Base-by-base conservation (phyloP, 2,329 filamentous ascomycete genomes). In the Septoria petroselini region DNA sequence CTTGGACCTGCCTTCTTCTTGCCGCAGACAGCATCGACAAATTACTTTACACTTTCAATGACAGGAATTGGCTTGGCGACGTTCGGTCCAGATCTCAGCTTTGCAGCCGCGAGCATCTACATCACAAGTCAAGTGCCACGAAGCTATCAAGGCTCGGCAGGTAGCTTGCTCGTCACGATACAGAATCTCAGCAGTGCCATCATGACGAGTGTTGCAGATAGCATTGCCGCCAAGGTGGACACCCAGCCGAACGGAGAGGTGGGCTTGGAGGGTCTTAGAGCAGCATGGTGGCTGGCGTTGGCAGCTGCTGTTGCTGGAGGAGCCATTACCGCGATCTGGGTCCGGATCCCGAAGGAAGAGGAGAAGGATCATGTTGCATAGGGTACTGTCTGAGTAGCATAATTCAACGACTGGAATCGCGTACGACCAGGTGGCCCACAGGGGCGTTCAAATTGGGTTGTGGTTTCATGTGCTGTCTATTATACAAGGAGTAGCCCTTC, bases 61-160 rank as follows among this genome's bases (percentile, higher is more conserved):
- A 73, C 73, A 0, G 73, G 72, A 0, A 67, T 76, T 1, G 68
- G 67, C 1, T 60, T 76, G 0, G 71, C 72, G 0, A 75, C 73
- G 0, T 75, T 76, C 38, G 73, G 73, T 0, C 73, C 73, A 0
- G 73, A 76, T 39, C 62, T 76, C 43, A 70, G 70, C 21, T 76
- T 76, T 50, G 73, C 73, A 0, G 73, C 73, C 0, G 73, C 73
- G 1, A 71, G 70, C n/a, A 75, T 76, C 37, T 75, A 75, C 60
- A 74, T 76, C 50, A 76, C 73, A 0, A 71, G 67, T 8, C 73
- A 68, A 41, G 73, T 76, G 4, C 68, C 71, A 1, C 58, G 72
- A n/a, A 72, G 68, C 1, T 75, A 75, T 45, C 73, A 76, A 51
- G 73, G 72, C 3, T 69, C 68, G 8, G 73, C 73, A 0, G 73